phyloP scores from a whole-genome alignment of 1,284 basidiomycete genomes.

The Rhizoctonia solani region DNA sequence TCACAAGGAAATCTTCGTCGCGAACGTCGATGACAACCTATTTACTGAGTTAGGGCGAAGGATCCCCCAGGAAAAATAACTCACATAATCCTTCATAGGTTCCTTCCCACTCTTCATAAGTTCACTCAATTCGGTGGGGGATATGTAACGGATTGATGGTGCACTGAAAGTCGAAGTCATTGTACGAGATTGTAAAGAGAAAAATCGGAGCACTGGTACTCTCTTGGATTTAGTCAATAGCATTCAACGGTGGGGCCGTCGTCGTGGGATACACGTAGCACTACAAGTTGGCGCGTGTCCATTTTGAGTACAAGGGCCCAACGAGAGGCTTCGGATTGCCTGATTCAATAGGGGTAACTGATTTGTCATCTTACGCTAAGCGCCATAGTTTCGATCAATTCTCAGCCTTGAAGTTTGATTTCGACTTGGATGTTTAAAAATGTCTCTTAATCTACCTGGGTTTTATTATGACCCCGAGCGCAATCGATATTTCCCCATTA shows the following conservation, averaged over 20 bases:
- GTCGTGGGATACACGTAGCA: background rate
- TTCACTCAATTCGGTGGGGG: slow-evolving; percentile 58
- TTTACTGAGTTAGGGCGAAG: background rate
- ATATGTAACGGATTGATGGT: slow-evolving; percentile 10
- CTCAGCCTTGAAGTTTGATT: background rate
- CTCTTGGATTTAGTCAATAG: too few species aligned
- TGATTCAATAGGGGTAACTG: too few species aligned
- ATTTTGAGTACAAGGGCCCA: too few species aligned
- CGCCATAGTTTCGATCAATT: too few species aligned
- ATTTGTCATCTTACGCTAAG: too few species aligned
- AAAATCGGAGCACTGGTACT: background rate
- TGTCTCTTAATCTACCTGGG: slow-evolving; percentile 29
- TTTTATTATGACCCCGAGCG: slow-evolving; percentile 26
- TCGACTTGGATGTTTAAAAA: background rate
- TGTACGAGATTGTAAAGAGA: background rate
- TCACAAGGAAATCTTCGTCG: slow-evolving; percentile 63
- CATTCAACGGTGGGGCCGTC: too few species aligned
- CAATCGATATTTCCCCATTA: slow-evolving; percentile 30
- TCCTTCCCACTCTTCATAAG: slow-evolving; percentile 65
- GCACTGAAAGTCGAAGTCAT: slow-evolving; percentile 2
- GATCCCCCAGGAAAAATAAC: background rate
- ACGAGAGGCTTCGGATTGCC: too few species aligned
- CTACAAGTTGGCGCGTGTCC: too few species aligned
- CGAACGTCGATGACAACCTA: slow-evolving; percentile 70
- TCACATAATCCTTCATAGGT: slow-evolving; percentile 63